Percentiles rank a stretch among this genome's conserved stretches.
phyloP scores from a whole-genome alignment of 257 asterid genomes.

The Solanum infundibuliforme region DNA sequence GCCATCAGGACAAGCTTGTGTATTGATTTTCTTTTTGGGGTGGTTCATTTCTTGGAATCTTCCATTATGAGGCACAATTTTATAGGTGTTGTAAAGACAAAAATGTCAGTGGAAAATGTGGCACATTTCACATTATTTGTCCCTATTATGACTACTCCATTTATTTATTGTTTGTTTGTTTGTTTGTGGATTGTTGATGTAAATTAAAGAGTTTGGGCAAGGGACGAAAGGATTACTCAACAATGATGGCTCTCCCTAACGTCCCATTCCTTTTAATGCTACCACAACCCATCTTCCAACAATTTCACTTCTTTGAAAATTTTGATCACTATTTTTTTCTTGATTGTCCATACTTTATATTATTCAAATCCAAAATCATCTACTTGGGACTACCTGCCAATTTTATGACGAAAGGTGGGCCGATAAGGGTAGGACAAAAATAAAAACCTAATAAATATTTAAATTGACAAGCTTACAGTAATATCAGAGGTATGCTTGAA shows the following conservation, averaged over 20 bases:
- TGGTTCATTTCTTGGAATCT: not conserved
- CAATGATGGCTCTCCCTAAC: not conserved
- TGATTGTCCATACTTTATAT: not conserved
- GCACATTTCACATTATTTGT: not conserved
- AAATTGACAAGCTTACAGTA: not conserved
- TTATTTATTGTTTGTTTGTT: not conserved
- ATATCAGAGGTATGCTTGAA: not conserved
- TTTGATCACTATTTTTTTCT: not conserved
- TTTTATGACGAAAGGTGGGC: not conserved
- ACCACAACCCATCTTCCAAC: constrained; percentile 1
- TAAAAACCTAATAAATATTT: not conserved
- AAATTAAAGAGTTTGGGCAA: not conserved
- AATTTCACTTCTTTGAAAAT: not conserved
- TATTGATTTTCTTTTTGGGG: not conserved
- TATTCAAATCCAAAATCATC: not conserved
- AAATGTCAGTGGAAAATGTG: not conserved
- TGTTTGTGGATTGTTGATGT: not conserved
- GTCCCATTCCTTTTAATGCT: not conserved
- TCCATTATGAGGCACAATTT: constrained; percentile 10
- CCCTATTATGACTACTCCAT: not conserved
- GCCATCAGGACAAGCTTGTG: not conserved
- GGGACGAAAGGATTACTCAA: not conserved
- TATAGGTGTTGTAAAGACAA: not conserved
- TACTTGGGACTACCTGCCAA: not conserved
- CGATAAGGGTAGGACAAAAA: not conserved